Evolutionary conservation across 768 basidiomycete species (phyloP), one percentile per base, ranked within the genome.

Genomic region (Cystofilobasidium macerans): DNA sequence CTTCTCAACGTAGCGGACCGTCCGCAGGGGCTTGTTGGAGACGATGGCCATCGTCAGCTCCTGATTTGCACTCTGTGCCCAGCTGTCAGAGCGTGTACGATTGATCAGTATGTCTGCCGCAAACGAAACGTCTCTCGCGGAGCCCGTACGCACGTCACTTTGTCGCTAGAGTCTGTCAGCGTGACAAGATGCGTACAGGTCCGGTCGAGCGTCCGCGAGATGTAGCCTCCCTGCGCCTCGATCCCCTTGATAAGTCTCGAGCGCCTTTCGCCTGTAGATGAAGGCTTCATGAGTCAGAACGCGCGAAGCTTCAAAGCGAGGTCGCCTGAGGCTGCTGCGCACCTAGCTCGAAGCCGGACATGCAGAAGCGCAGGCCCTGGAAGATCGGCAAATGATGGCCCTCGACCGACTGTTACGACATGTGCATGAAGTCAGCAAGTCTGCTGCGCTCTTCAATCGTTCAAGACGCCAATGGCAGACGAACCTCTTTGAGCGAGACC

Each of bases 121-220:
- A 32, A 4, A 30, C 26, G 51, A 54, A 54, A 13, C 12, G 51
- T n/a, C n/a, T n/a, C 30, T 11, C 22, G 61, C 36, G 24, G 83
- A 14, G 85, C 77, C n/a, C n/a, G n/a, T n/a, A 48, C 47, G 62
- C 36, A 69, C 61, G 30, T 65, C n/a, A 64, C 65, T 57, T 74
- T 70, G 33, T 72, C 62, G 74, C 85, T 80, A 54, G 80, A 80
- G 68, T 84, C 80, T 48, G 84, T 82, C 2, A 83, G 82, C 72
- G 88, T 89, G 11, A 97, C 77, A 1, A 97, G 79, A 75, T 97
- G 93, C 0, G 92, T 95, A 38, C 89, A 86, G 61, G 79, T 83
- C 1, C 87, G 82, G 71, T 89, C 86, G 26, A 95, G 79, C 64
- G 82, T 82, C 76, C 86, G 86, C 45, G 85, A 78, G 71, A 89